Percentiles rank a stretch among this genome's conserved stretches.
Conservation (phyloP, 1,284 basidiomycete genomes). For the Austroboletus rostrupii region DNA sequence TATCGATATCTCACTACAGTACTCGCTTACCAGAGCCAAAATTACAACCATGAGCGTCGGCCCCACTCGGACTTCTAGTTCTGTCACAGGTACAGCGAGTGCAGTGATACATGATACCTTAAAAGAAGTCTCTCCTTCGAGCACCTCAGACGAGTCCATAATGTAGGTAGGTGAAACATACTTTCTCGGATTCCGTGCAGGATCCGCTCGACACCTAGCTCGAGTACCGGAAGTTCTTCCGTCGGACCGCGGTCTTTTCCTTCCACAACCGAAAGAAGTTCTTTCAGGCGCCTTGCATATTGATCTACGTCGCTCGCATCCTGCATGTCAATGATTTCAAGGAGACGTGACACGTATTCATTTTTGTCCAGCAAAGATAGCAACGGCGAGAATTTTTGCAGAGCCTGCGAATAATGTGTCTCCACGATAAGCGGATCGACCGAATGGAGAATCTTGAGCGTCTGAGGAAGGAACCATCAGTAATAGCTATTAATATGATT, state of each 20-base stretch:
- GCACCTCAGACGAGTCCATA: conserved; percentile 12
- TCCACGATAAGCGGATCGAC: conserved; percentile 57
- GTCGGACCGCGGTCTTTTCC: conserved; percentile 25
- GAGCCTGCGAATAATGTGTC: conserved; percentile 47
- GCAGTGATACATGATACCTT: conserved; percentile 47
- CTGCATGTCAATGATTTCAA: conserved; percentile 56
- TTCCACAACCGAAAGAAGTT: conserved; percentile 44
- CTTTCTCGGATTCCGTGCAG: conserved; percentile 46
- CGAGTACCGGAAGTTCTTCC: conserved; percentile 42
- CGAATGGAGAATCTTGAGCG: conserved; percentile 47
- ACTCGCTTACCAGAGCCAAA: conserved; percentile 61
- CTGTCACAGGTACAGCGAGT: conserved; percentile 46
- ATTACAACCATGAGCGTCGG: conserved; percentile 63
- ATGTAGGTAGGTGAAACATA: conserved; percentile 30
- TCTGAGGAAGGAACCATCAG: conserved; percentile 39
- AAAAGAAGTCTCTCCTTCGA: conserved; percentile 42
- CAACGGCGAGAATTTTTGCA: conserved; percentile 37
- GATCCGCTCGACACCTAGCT: conserved; percentile 51
- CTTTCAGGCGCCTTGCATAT: conserved; percentile 52
- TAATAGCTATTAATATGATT: not conserved
- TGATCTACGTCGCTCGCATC: conserved; percentile 49
- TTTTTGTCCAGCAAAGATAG: conserved; percentile 34
- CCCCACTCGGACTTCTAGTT: conserved; percentile 40
- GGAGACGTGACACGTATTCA: conserved; percentile 40
- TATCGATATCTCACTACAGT: conserved; percentile 46